Evolutionary conservation across 2,329 filamentous ascomycete species (phyloP), one percentile per base, ranked within the genome.

Genomic region (Volutella citrinella): DNA sequence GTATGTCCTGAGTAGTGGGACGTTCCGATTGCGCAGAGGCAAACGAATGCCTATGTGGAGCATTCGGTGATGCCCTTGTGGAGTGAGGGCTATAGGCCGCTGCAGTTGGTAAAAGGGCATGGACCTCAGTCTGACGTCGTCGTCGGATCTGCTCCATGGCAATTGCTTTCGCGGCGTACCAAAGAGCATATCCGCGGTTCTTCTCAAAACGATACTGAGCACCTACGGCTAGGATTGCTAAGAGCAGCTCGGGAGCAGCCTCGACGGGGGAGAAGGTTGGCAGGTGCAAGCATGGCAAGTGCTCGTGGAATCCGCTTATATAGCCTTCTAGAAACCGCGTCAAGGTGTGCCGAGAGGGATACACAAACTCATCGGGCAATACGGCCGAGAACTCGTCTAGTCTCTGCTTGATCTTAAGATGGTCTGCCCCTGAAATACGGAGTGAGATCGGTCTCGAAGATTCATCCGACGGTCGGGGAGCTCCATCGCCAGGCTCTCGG

Each of bases 301-400:
- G 68, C 32, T 74, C 70, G 35, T 76, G 71, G 38, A 87, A 85
- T 1, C 82, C 81, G 38, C 72, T 76, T 33, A 85, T 74, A 48
- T 85, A 87, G 2, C 81, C 82, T 38, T 84, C 80, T 19, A 87
- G 60, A 42, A 86, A 87, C 20, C 83, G 65, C 4, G 78, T 80
- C 18, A 87, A 56, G 0, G 83, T 84, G 45, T 85, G 74, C 4
- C 82, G 73, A 5, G 82, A 85, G 2, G 83, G 82, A 30, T 87
- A 75, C 4, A 78, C 70, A 45, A 87, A 87, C 46, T 79, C 77
- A 32, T 61, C 65, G 0, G 80, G 76, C 15, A 83, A 56, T 5
- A 81, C 72, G 1, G 70, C 66, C 1, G 76, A 75, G 43, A 82
- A 83, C 40, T 81, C 76, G 14, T 77, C 70, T 1, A 83, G 57